A percentile compares a stretch with the other conserved stretches of the same genome.
Conservation (phyloP, 352 stramenopile species). For the Phytophthora rubi region DNA sequence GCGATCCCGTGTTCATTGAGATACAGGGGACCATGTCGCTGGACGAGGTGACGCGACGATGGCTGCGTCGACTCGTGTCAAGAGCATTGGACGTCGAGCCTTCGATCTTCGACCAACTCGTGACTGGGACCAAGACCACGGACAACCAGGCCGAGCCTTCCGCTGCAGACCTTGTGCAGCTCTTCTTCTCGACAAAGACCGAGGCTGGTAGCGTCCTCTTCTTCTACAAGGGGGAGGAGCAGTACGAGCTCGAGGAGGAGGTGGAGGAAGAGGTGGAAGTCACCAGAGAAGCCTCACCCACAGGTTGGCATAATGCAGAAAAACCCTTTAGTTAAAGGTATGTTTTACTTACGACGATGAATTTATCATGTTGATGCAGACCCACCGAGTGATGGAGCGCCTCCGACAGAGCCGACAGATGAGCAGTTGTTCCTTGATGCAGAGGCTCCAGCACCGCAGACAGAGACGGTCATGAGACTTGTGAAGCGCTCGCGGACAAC, state of each 20-base stretch:
- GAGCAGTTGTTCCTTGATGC: constrained; percentile 78
- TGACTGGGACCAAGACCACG: constrained; percentile 40
- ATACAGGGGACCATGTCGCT: constrained; percentile 28
- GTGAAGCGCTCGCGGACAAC: constrained; percentile 59
- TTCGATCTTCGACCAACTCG: constrained; percentile 60
- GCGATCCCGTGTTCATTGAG: background rate
- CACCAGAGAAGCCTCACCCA: constrained; percentile 34
- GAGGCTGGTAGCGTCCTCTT: constrained; percentile 79
- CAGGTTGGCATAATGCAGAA: constrained; percentile 14
- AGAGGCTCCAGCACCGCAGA: constrained; percentile 30
- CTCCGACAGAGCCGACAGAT: constrained; percentile 52
- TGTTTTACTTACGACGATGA: background rate
- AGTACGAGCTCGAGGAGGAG: constrained; percentile 80
- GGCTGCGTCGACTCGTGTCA: constrained; percentile 72
- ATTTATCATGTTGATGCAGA: constrained; percentile 9
- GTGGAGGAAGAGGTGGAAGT: constrained; percentile 85
- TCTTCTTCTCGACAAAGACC: constrained; percentile 64
- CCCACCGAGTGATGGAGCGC: constrained; percentile 10
- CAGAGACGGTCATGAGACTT: constrained; percentile 51
- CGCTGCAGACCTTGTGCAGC: constrained; percentile 47
- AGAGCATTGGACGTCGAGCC: constrained; percentile 64
- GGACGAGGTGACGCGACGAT: constrained; percentile 59
- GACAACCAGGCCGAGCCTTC: constrained; percentile 47
- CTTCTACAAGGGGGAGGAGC: constrained; percentile 73
- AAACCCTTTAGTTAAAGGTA: background rate